Percentiles rank a stretch among this genome's conserved stretches.
Conservation (phyloP, 140 eudicot species). For the Ambrosia hybrid region DNA sequence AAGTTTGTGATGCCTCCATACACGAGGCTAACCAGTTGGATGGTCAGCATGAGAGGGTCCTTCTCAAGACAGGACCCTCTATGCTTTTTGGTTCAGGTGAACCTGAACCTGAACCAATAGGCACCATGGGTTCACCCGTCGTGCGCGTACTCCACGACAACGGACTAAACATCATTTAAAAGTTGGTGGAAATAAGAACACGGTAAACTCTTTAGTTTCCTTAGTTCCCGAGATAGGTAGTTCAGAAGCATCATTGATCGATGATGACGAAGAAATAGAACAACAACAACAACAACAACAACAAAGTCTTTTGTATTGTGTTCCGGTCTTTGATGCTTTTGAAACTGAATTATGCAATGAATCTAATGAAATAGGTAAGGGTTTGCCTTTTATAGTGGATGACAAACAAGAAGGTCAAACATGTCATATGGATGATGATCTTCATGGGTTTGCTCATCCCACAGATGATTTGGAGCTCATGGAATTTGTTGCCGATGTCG, state of each 20-base stretch:
- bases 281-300: conserved; percentile 19
- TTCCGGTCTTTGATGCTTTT: conserved; percentile 73
- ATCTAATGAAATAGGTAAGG: conserved; percentile 16
- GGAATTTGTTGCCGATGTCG: conserved; percentile 75
- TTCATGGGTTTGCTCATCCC: conserved; percentile 45
- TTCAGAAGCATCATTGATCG: conserved; percentile 36
- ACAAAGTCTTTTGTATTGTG: conserved; percentile 53
- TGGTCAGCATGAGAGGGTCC: conserved; percentile 70
- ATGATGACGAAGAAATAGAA: conserved; percentile 50
- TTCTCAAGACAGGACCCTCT: conserved; percentile 41
- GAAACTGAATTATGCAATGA: conserved; percentile 44
- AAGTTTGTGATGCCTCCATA: conserved; percentile 57
- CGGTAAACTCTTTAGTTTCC: conserved; percentile 28
- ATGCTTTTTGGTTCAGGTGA: too few species aligned
- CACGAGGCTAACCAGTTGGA: conserved; percentile 75
- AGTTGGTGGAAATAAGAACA: conserved; percentile 25
- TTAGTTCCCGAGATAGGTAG: conserved; percentile 67
- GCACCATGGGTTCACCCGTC: conserved; percentile 75
- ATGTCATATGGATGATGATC: conserved; percentile 30
- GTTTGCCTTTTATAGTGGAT: conserved; percentile 24
- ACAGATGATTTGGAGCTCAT: conserved; percentile 54
- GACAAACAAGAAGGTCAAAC: too few species aligned
- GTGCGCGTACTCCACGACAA: conserved; percentile 65
- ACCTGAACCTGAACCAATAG: conserved; percentile 46
- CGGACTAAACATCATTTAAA: conserved; percentile 18